Base-by-base conservation (phyloP, 345 rosid genomes). In the Camelina neglecta region DNA sequence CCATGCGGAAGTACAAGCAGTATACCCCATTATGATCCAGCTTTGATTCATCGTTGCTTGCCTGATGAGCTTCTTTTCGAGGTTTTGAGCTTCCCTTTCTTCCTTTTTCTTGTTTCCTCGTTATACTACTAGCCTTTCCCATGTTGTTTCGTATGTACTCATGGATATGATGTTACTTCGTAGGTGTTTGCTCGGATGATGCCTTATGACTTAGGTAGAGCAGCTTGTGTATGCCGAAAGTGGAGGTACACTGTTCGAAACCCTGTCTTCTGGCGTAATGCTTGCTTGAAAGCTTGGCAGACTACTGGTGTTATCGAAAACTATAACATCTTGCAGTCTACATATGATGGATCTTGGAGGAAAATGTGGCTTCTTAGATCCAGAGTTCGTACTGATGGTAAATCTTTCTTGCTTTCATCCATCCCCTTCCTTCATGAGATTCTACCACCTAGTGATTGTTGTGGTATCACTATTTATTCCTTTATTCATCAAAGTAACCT, bases 341-440 rank as follows among this genome's bases (percentile, higher is more conserved):
- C 78, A 26, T 89, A 89, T 65, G 91, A 86, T 67, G 93, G 97
- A 55, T 94, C 98, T 9, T 94, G 97, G 98, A 90, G 93, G 81
- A 94, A 92, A 83, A 94, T 94, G 98, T 92, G 98, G 98, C 92
- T 94, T 67, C 79, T 80, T 39, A 89, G 98, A 79, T 93, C 98
- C 60, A 84, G 97, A 79, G 84, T 92, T 65, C 93, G 98, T n/a
- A 84, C 89, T 36, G 97, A 94, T 88, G 98, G 98, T 90, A 80
- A 29, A 74, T 74, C 38, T 66, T 58, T 69, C 3, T 15, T 65
- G 39, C 13, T 23, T 15, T 11, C 29, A 1, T 59, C 65, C 18
- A 1, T 59, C 65, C 18, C 23, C 69, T 50, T 7, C 13, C 62
- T 11, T 61, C 44, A 39, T 7, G 3, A 53, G 6, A 8, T 65